Evolutionary conservation across 2,329 filamentous ascomycete genomes (phyloP).

Genomic region (Venturia nashicola): DNA sequence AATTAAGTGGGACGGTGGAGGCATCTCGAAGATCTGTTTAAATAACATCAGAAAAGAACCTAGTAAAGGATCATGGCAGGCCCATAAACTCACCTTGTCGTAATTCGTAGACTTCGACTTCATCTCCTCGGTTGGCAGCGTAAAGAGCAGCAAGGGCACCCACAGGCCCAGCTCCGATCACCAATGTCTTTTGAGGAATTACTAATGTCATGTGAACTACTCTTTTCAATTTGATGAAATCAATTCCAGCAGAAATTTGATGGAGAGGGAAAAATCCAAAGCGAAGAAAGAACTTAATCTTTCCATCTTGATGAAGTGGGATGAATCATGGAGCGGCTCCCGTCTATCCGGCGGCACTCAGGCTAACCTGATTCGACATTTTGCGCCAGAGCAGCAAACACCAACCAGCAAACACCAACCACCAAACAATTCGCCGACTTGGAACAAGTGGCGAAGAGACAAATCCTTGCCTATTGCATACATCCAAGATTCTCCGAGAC

Average conservation of each 20-base stretch:
- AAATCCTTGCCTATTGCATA: neutral
- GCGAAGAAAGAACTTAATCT: neutral
- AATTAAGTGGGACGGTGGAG: conserved; percentile 75
- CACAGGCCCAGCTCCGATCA: conserved; percentile 88
- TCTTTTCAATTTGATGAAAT: neutral
- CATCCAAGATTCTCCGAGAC: neutral
- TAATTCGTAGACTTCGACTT: conserved; percentile 91
- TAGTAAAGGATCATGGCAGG: neutral
- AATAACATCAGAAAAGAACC: conserved; percentile 10
- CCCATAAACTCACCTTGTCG: conserved; percentile 55
- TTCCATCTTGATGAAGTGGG: no score
- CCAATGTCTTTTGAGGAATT: conserved; percentile 51
- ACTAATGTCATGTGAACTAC: conserved; percentile 1
- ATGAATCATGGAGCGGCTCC: neutral
- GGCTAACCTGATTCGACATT: neutral
- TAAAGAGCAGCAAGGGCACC: conserved; percentile 87
- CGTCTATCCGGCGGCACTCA: neutral
- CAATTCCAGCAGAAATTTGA: neutral
- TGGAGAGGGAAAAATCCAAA: neutral
- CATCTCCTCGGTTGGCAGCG: conserved; percentile 73
- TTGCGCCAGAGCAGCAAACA: neutral
- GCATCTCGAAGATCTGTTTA: conserved; percentile 70
- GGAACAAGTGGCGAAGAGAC: neutral
- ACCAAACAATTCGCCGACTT: neutral
- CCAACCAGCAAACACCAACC: neutral